Percentiles rank a stretch among this genome's conserved stretches.
These are phyloP conservation scores for Colletotrichum liriopes DNA, from an alignment of 2,329 filamentous ascomycete genomes.

Conservation along the genomic window DNA sequence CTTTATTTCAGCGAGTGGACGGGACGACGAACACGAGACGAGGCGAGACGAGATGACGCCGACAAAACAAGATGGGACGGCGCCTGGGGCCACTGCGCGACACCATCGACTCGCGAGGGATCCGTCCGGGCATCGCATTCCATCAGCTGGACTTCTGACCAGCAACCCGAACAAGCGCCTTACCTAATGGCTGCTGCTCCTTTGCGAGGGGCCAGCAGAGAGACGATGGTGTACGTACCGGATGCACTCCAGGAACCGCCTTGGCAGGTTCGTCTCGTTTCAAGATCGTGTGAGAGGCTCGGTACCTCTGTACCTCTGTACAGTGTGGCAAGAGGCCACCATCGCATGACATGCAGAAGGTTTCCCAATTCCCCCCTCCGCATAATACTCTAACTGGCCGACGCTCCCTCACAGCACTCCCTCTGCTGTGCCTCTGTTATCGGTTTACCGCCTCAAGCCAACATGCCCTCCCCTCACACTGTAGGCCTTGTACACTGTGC, in stretches of 20 bases:
- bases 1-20: background rate
- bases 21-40: background rate
- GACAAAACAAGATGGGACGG: background rate
- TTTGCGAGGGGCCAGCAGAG: background rate
- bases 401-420: background rate
- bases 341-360: background rate
- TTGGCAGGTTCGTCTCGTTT: slow-evolving; percentile 40
- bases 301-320: background rate
- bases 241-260: background rate
- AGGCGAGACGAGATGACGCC: slow-evolving; percentile 5
- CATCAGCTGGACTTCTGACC: background rate
- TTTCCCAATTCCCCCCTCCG: too few relatives aligned
- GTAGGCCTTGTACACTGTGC: background rate
- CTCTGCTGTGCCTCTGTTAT: background rate
- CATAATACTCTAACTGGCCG: background rate
- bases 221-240: background rate
- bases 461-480: slow-evolving; percentile 6
- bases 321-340: background rate
- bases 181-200: background rate
- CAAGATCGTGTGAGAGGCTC: slow-evolving; percentile 32
- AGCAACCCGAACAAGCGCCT: background rate
- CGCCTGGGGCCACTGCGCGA: slow-evolving; percentile 22
- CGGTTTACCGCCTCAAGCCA: background rate
- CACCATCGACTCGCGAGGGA: slow-evolving; percentile 17
- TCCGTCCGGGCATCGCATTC: background rate